phyloP scores from a whole-genome alignment of 2,329 filamentous ascomycete genomes.

The Raffaelea deltoideospora region DNA sequence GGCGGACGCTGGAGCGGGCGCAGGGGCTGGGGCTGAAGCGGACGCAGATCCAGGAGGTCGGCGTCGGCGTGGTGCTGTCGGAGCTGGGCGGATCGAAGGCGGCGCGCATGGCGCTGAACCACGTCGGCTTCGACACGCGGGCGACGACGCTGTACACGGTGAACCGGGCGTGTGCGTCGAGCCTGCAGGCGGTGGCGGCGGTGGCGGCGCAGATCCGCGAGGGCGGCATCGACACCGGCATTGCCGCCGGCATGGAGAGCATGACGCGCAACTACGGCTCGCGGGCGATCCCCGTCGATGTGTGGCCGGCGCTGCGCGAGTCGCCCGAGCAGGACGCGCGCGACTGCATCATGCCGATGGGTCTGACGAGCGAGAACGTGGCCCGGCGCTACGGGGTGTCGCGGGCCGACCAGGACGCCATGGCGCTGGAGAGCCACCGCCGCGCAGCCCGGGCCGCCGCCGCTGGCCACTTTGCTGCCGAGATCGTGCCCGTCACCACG shows the following conservation, averaged over 20 bases:
- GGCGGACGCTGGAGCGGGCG: slow-evolving; percentile 45
- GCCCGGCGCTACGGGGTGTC: slow-evolving; percentile 60
- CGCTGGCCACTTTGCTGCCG: slow-evolving; percentile 62
- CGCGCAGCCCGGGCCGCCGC: slow-evolving; percentile 57
- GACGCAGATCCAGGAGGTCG: slow-evolving; percentile 59
- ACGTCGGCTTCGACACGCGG: slow-evolving; percentile 55
- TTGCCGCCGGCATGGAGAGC: slow-evolving; percentile 87
- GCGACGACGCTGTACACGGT: slow-evolving; percentile 69
- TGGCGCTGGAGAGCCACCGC: slow-evolving; percentile 60
- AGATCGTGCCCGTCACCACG: slow-evolving; percentile 71
- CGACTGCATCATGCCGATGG: slow-evolving; percentile 93
- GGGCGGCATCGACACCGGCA: slow-evolving; percentile 56
- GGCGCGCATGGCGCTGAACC: slow-evolving; percentile 77
- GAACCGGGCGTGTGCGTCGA: slow-evolving; percentile 74
- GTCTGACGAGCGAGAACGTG: slow-evolving; percentile 79
- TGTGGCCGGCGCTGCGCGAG: slow-evolving; percentile 61
- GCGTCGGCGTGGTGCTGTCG: slow-evolving; percentile 76
- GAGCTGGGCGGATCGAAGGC: slow-evolving; percentile 86
- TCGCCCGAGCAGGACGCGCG: slow-evolving; percentile 51
- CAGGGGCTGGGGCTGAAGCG: slow-evolving; percentile 60
- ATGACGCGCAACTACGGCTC: slow-evolving; percentile 87
- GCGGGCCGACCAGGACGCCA: slow-evolving; percentile 65
- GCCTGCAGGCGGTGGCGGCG: slow-evolving; percentile 60
- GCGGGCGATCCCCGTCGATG: slow-evolving; percentile 66
- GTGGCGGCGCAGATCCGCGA: slow-evolving; percentile 63